Percentiles rank a stretch among this genome's conserved stretches.
These are phyloP conservation scores for Ceratobasidium sp. DNA, from an alignment of 1,284 basidiomycete genomes.

Conservation along the genomic window DNA sequence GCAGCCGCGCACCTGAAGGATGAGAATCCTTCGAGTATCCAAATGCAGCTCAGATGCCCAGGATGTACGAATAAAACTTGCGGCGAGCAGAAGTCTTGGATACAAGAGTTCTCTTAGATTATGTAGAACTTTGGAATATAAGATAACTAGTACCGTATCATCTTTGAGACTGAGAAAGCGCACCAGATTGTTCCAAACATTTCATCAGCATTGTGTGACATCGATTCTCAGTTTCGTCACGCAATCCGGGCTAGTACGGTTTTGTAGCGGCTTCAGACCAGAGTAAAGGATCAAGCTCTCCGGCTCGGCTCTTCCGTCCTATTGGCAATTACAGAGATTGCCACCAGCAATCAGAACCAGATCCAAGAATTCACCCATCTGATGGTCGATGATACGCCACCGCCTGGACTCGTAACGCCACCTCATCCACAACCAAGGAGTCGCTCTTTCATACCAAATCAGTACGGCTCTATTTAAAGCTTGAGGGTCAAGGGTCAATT, in stretches of 20 bases:
- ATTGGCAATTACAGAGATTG: not conserved
- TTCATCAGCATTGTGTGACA: too few relatives aligned
- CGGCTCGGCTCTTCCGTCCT: not conserved
- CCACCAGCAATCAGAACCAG: not conserved
- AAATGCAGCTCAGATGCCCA: slow-evolving; percentile 90
- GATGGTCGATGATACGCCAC: not conserved
- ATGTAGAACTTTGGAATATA: not conserved
- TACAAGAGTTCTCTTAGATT: slow-evolving; percentile 50
- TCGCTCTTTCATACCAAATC: not conserved
- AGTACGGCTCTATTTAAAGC: not conserved
- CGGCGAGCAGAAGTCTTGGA: slow-evolving; percentile 87
- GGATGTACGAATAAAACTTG: slow-evolving; percentile 92
- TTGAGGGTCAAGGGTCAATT: not conserved
- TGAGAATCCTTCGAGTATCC: slow-evolving; percentile 67
- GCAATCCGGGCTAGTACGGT: too few relatives aligned
- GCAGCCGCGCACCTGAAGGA: slow-evolving; percentile 81
- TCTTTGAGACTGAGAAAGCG: too few relatives aligned
- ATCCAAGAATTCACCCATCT: not conserved
- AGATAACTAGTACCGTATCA: too few relatives aligned
- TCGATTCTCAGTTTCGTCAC: too few relatives aligned
- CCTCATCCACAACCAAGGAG: not conserved
- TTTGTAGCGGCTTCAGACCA: too few relatives aligned
- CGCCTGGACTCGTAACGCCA: not conserved
- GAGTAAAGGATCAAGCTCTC: not conserved
- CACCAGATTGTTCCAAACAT: too few relatives aligned